Conservation (phyloP, 2,329 filamentous ascomycete genomes). For the Tolypocladium tundrense region DNA sequence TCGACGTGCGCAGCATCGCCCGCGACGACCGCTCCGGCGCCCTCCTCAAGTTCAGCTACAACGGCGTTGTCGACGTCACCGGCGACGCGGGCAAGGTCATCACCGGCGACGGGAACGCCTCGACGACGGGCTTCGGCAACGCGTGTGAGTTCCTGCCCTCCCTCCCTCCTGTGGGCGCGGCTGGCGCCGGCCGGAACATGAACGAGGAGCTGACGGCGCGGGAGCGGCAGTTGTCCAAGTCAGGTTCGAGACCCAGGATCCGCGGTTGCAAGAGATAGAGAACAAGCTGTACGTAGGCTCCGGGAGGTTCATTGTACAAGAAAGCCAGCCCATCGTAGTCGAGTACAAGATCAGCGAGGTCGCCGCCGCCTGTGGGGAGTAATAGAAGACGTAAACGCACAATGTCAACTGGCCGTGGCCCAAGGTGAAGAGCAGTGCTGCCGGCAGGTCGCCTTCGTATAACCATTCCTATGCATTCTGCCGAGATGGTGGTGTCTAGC, state of each 20-base stretch:
- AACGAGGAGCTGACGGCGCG: neutral
- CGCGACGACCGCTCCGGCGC: constrained; percentile 16
- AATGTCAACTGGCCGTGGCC: neutral
- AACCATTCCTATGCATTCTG: neutral
- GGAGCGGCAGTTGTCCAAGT: neutral
- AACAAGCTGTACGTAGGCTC: constrained; percentile 29
- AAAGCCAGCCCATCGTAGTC: constrained; percentile 21
- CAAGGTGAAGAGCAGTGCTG: neutral
- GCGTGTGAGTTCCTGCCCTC: neutral
- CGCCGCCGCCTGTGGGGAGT: constrained; percentile 5
- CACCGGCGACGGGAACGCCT: constrained; percentile 21
- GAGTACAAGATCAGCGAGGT: constrained; percentile 34
- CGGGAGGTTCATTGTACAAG: constrained; percentile 27
- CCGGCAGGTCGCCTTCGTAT: neutral
- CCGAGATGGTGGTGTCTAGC: neutral
- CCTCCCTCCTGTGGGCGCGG: neutral
- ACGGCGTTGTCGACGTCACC: constrained; percentile 24
- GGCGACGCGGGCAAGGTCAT: constrained; percentile 23
- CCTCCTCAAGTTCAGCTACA: constrained; percentile 26
- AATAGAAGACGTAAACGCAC: neutral
- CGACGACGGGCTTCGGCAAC: constrained; percentile 17
- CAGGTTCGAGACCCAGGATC: neutral
- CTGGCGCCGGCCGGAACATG: neutral
- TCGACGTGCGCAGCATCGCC: constrained; percentile 26
- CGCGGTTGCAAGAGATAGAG: constrained; percentile 13